Conservation (phyloP, 768 basidiomycete species). For the Rhodotorula sphaerocarpa region DNA sequence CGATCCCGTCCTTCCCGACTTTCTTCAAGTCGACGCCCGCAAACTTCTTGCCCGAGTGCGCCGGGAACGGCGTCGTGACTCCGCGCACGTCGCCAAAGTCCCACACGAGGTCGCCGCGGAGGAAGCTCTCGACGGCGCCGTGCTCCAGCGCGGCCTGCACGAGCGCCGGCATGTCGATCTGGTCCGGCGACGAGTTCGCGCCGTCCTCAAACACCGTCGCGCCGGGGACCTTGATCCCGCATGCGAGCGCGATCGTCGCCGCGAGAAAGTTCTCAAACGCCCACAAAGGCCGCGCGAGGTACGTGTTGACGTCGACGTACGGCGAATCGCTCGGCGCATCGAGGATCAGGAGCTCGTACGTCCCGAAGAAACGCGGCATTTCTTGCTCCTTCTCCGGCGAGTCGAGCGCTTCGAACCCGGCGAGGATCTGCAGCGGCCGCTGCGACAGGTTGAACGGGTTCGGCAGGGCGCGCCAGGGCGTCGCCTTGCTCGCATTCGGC, state of each 20-base stretch:
- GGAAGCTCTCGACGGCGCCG: constrained; percentile 27
- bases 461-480: constrained; percentile 22
- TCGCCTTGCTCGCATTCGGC: neutral
- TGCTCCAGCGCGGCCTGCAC: constrained; percentile 26
- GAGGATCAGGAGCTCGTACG: constrained; percentile 25
- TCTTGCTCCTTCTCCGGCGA: constrained; percentile 27
- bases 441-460: constrained; percentile 30
- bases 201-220: neutral
- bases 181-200: neutral
- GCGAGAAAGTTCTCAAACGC: constrained; percentile 32
- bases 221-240: constrained; percentile 24
- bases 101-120: constrained; percentile 27
- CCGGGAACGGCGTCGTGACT: constrained; percentile 21
- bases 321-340: constrained; percentile 22
- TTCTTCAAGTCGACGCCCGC: constrained; percentile 28
- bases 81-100: constrained; percentile 30
- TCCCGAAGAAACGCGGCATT: constrained; percentile 3
- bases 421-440: neutral
- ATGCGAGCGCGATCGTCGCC: constrained; percentile 15
- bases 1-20: constrained; percentile 28
- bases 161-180: constrained; percentile 14
- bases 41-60: constrained; percentile 2
- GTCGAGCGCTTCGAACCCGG: constrained; percentile 28
- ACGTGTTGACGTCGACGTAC: constrained; percentile 11
- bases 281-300: constrained; percentile 18